phyloP scores from a whole-genome alignment of 768 basidiomycete genomes.

The Mycena indigotica region DNA sequence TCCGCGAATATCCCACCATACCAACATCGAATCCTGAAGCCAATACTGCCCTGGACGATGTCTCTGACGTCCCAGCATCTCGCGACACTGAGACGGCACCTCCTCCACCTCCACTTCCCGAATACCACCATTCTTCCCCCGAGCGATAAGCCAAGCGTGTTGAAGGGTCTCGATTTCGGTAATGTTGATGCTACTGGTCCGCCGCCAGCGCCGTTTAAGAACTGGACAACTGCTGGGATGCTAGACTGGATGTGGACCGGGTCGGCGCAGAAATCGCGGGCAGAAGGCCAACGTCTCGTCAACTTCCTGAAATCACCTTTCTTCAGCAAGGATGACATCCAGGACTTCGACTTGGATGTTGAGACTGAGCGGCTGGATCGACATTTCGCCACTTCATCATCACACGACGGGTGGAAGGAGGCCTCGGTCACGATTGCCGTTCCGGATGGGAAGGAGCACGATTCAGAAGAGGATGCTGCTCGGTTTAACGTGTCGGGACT shows the following conservation, averaged over 20 bases:
- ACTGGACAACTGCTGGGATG: conserved; percentile 10
- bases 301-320: conserved; percentile 13
- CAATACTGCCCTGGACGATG: not conserved
- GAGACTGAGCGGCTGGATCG: not conserved
- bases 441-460: not conserved
- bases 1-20: conserved; percentile 14
- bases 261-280: not conserved
- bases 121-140: not conserved
- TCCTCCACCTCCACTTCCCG: not conserved
- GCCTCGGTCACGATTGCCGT: not conserved
- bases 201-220: conserved; percentile 15
- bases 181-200: not conserved
- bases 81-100: not conserved
- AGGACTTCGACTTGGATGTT: not conserved
- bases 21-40: conserved; percentile 24
- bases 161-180: not conserved
- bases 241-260: conserved; percentile 26
- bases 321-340: not conserved
- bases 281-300: not conserved
- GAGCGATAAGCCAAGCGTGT: not conserved
- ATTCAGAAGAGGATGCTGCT: conserved; percentile 14
- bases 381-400: not conserved
- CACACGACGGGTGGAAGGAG: not conserved
- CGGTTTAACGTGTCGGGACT: conserved; percentile 23
- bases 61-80: not conserved